These are phyloP conservation scores for Eutrema japonicum DNA, from an alignment of 345 rosid genomes.

Conservation along the genomic window DNA sequence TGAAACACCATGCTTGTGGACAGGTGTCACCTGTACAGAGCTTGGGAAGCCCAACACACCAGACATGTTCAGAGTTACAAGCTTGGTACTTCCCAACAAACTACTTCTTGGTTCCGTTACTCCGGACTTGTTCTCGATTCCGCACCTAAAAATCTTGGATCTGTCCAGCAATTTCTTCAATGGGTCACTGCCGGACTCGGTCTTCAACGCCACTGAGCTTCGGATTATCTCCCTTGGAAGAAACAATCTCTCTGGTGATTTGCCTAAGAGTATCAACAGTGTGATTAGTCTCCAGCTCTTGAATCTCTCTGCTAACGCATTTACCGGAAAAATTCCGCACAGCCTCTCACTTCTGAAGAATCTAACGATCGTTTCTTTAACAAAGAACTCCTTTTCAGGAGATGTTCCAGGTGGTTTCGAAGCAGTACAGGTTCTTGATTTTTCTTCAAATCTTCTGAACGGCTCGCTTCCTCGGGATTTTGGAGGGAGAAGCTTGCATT, in stretches of 20 bases:
- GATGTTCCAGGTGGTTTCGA: conserved; percentile 58
- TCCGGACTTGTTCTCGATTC: conserved; percentile 52
- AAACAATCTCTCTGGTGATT: conserved; percentile 67
- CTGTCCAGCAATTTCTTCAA: conserved; percentile 71
- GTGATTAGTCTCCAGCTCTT: conserved; percentile 54
- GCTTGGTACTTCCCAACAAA: conserved; percentile 57
- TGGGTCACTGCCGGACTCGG: conserved; percentile 61
- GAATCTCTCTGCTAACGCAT: conserved; percentile 81
- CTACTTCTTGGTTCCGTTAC: conserved; percentile 69
- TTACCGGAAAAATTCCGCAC: conserved; percentile 64
- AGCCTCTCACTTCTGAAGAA: conserved; percentile 55
- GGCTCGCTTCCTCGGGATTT: conserved; percentile 66
- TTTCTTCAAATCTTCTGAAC: conserved; percentile 82
- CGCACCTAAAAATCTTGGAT: conserved; percentile 62
- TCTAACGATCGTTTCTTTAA: conserved; percentile 66
- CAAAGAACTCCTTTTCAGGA: conserved; percentile 67
- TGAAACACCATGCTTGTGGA: conserved; percentile 71
- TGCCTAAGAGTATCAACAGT: conserved; percentile 55
- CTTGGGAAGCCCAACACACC: conserved; percentile 50
- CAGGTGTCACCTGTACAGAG: conserved; percentile 63
- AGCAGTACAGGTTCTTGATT: conserved; percentile 62
- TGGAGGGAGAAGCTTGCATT: conserved; percentile 58
- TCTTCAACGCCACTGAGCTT: conserved; percentile 63
- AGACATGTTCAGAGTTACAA: conserved; percentile 65
- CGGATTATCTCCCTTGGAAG: conserved; percentile 54